Percentiles rank a stretch among this genome's conserved stretches.
phyloP scores from a whole-genome alignment of 140 eudicot species.

The Anethum foeniculum region DNA sequence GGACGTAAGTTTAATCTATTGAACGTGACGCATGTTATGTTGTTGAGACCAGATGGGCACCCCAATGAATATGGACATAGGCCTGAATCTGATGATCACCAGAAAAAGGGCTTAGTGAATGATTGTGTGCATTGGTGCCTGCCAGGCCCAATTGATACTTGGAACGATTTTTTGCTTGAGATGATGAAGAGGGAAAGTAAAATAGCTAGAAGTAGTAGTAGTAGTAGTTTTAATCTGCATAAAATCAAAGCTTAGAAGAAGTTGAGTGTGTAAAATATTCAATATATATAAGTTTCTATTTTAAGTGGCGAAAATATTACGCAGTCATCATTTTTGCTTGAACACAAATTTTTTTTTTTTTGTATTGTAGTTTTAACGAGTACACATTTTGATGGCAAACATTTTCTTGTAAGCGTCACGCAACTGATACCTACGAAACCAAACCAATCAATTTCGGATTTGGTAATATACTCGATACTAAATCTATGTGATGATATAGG shows the following conservation, averaged over 20 bases:
- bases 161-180: constrained; percentile 42
- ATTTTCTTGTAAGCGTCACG: background rate
- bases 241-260: background rate
- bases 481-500: background rate
- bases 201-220: background rate
- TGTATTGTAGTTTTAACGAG: too few species aligned
- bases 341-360: background rate
- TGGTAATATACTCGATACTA: background rate
- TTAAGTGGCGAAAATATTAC: background rate
- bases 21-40: constrained; percentile 33
- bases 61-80: constrained; percentile 39
- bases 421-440: background rate
- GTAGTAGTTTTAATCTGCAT: background rate
- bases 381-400: background rate
- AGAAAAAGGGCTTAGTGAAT: constrained; percentile 12
- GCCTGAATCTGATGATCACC: constrained; percentile 10
- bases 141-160: constrained; percentile 46
- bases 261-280: background rate
- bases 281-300: background rate
- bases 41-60: constrained; percentile 46
- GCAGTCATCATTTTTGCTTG: background rate
- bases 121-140: constrained; percentile 56
- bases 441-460: background rate
- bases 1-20: constrained; percentile 25
- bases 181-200: constrained; percentile 20